Conservation (phyloP, 2,329 filamentous ascomycete species). For the Beauveria sp. region DNA sequence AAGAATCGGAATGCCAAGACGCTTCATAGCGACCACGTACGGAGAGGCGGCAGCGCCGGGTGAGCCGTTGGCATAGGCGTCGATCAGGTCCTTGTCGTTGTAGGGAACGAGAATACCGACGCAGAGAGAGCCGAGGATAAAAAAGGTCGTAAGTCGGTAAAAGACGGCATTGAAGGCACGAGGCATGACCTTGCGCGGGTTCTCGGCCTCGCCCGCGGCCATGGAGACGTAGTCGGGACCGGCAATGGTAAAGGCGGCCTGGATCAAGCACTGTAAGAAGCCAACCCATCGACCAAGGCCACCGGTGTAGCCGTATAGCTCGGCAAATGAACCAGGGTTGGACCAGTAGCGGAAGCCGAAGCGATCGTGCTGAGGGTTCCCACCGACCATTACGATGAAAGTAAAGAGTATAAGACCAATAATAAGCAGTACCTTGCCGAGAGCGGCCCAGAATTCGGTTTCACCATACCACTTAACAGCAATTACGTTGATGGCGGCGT, state of each 20-base stretch:
- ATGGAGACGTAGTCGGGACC: constrained; percentile 62
- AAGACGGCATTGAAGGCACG: constrained; percentile 73
- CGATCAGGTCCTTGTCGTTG: constrained; percentile 53
- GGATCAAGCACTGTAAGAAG: constrained; percentile 67
- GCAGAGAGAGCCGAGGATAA: constrained; percentile 64
- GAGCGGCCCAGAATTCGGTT: constrained; percentile 66
- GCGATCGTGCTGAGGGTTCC: constrained; percentile 63
- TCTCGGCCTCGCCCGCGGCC: constrained; percentile 65
- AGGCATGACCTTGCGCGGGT: constrained; percentile 62
- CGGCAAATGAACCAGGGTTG: constrained; percentile 62
- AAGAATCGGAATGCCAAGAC: constrained; percentile 53
- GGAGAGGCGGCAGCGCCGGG: constrained; percentile 64
- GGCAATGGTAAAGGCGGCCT: constrained; percentile 60
- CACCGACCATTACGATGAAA: constrained; percentile 76
- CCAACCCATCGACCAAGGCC: constrained; percentile 65
- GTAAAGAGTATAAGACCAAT: constrained; percentile 67
- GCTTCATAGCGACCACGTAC: constrained; percentile 61
- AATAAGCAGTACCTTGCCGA: constrained; percentile 66
- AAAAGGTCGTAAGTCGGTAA: constrained; percentile 68
- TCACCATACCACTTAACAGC: constrained; percentile 70
- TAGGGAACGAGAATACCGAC: constrained; percentile 67
- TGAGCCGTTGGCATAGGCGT: constrained; percentile 49
- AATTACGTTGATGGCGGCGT: constrained; percentile 58
- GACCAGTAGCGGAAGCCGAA: constrained; percentile 66
- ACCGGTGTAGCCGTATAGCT: constrained; percentile 52